phyloP scores from a whole-genome alignment of 2,329 filamentous ascomycete species.

The Pleoardoris graminearum region DNA sequence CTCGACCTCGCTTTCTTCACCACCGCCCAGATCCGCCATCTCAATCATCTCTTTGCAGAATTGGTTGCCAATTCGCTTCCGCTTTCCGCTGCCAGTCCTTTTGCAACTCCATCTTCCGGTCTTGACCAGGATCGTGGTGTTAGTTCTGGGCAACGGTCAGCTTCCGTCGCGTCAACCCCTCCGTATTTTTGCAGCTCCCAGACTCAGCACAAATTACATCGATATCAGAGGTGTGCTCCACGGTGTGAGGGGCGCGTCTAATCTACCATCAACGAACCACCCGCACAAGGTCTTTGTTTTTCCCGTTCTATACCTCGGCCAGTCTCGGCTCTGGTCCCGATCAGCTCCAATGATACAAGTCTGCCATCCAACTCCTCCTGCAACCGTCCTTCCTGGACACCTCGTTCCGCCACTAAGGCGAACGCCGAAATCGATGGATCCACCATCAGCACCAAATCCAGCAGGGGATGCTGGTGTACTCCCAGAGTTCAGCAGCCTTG shows the following conservation, averaged over 20 bases:
- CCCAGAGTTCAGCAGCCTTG: conserved; percentile 39
- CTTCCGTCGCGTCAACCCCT: conserved; percentile 1
- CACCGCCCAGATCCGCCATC: neutral
- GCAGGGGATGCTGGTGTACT: conserved; percentile 47
- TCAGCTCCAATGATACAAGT: conserved; percentile 40
- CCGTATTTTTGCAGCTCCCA: conserved; percentile 1
- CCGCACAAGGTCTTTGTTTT: neutral
- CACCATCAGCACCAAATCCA: conserved; percentile 46
- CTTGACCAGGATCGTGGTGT: conserved; percentile 6
- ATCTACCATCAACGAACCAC: neutral
- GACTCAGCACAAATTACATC: neutral
- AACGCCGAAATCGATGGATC: conserved; percentile 26
- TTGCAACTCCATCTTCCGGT: conserved; percentile 10
- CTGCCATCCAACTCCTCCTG: conserved; percentile 34
- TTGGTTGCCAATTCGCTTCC: neutral
- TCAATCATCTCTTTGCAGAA: conserved; percentile 7
- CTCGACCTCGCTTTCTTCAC: neutral
- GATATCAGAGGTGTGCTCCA: neutral
- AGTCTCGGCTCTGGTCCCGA: conserved; percentile 26
- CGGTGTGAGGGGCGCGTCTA: neutral
- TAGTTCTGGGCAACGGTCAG: conserved; percentile 5
- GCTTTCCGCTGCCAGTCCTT: conserved; percentile 12
- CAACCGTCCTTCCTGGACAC: conserved; percentile 36
- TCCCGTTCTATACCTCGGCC: conserved; percentile 17
- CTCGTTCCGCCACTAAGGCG: conserved; percentile 27